phyloP scores from a whole-genome alignment of 2,329 filamentous ascomycete species.

The Xylariaceae sp. region DNA sequence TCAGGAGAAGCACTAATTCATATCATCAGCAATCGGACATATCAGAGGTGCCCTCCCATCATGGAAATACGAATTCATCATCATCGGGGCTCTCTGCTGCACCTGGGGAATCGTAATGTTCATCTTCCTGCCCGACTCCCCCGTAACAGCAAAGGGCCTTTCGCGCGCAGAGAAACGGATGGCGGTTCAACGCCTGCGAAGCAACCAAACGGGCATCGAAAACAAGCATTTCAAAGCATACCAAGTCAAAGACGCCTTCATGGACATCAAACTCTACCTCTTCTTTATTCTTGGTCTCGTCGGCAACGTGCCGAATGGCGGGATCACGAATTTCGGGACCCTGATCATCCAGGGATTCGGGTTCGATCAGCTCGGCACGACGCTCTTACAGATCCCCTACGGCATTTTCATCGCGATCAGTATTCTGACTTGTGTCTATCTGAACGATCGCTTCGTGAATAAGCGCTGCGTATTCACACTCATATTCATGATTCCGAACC shows the following conservation, averaged over 20 bases:
- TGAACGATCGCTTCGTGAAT: slow-evolving; percentile 23
- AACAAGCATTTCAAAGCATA: slow-evolving; percentile 34
- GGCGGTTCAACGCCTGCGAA: slow-evolving; percentile 35
- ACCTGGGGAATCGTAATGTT: slow-evolving; percentile 35
- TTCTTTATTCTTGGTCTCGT: slow-evolving; percentile 48
- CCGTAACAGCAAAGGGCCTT: slow-evolving; percentile 47
- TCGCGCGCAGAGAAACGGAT: slow-evolving; percentile 37
- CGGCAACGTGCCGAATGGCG: slow-evolving; percentile 50
- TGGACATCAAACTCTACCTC: slow-evolving; percentile 46
- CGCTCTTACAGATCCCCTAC: slow-evolving; percentile 47
- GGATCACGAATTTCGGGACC: slow-evolving; percentile 54
- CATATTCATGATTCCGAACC: slow-evolving; percentile 47
- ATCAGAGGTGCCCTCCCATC: slow-evolving; percentile 45
- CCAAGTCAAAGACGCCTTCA: slow-evolving; percentile 36
- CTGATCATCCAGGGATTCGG: slow-evolving; percentile 54
- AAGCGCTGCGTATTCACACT: slow-evolving; percentile 37
- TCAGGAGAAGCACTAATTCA: too few relatives aligned
- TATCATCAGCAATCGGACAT: slow-evolving; percentile 40
- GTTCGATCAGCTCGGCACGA: slow-evolving; percentile 48
- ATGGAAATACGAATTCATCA: slow-evolving; percentile 41
- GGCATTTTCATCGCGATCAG: slow-evolving; percentile 24
- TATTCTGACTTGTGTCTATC: slow-evolving; percentile 22
- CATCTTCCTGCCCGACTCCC: slow-evolving; percentile 45
- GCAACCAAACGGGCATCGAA: slow-evolving; percentile 36
- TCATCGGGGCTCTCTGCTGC: slow-evolving; percentile 36